Base-by-base conservation (phyloP, 441 rosid species). In the Omphalea diandra region DNA sequence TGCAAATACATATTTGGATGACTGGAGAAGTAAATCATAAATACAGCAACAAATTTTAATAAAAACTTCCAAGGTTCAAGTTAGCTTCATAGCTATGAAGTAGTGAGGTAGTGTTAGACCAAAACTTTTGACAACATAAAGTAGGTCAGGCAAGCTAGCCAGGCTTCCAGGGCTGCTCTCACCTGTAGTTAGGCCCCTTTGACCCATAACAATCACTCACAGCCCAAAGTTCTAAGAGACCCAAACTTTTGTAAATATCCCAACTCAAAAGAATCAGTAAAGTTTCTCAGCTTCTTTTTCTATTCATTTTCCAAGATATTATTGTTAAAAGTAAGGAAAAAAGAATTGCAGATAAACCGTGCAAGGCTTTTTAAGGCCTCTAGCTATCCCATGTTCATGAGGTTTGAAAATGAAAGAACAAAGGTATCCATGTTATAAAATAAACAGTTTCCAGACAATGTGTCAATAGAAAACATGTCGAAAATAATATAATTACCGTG, bases 401-500 rank as follows among this genome's bases (percentile, higher is more conserved):
- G 8, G 15, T 33, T 57, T 41, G 36, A 27, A 24, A 54, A 17
- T 1, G 22, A 5, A 58, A 50, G 46, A 6, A 18, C 26, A 49
- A 32, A 32, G 26, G 58, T 27, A 58, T 61, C 7, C 40, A 47
- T 22, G 58, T 40, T 10, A 26, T 46, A 15, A 43, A 58, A 2
- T 32, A 32, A 57, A 31, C n/a, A n/a, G 31, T 46, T 46, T 41
- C 1, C 14, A 11, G 11, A 64, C n/a, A n/a, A n/a, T n/a, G n/a
- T n/a, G n/a, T n/a, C n/a, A n/a, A n/a, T n/a, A n/a, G n/a, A 64
- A 52, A 33, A 46, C 41, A 38, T 2, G 4, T 44, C 14, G 31
- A 31, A 12, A 47, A 22, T 14, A 2, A 24, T 68, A 24, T 40
- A 56, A 83, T 84, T 81, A 94, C 98, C 86, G 73, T 55, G 33